Conservation (phyloP, 2,329 filamentous ascomycete genomes). For the Teratosphaeria nubilosa region DNA sequence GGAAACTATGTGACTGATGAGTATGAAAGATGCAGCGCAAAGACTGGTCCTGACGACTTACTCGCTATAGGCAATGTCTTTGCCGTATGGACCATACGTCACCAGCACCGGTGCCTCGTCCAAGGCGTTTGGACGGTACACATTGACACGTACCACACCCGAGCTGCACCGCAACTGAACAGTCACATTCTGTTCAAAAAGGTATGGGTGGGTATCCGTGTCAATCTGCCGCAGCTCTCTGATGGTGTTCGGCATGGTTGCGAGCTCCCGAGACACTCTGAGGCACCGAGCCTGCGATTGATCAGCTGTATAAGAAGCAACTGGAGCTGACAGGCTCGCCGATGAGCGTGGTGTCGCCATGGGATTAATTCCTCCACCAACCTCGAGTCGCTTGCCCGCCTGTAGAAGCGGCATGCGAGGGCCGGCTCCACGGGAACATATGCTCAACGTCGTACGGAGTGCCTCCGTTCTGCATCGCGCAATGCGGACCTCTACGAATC, state of each 20-base stretch:
- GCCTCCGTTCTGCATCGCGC: too few species aligned
- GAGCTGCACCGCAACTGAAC: constrained; percentile 20
- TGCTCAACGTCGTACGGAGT: too few species aligned
- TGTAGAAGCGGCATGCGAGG: too few species aligned
- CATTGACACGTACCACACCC: constrained; percentile 24
- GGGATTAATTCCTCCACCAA: too few species aligned
- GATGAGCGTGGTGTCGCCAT: too few species aligned
- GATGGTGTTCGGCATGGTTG: constrained; percentile 23
- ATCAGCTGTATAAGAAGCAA: not conserved
- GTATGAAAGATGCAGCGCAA: not conserved
- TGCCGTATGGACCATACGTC: constrained; percentile 65
- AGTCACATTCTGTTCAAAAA: constrained; percentile 25
- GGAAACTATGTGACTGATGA: constrained; percentile 30
- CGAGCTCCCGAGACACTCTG: not conserved
- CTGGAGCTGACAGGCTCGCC: not conserved
- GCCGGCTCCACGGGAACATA: too few species aligned
- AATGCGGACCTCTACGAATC: too few species aligned
- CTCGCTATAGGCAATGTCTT: constrained; percentile 56
- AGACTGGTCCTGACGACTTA: constrained; percentile 18
- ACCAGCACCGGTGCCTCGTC: constrained; percentile 50
- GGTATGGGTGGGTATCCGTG: constrained; percentile 20
- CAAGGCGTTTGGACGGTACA: constrained; percentile 24
- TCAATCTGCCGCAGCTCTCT: constrained; percentile 23
- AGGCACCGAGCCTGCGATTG: not conserved
- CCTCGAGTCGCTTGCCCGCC: too few species aligned